Evolutionary conservation across 2,329 filamentous ascomycete species (phyloP), one percentile per base, ranked within the genome.

Genomic region (Penicillium expansum): DNA sequence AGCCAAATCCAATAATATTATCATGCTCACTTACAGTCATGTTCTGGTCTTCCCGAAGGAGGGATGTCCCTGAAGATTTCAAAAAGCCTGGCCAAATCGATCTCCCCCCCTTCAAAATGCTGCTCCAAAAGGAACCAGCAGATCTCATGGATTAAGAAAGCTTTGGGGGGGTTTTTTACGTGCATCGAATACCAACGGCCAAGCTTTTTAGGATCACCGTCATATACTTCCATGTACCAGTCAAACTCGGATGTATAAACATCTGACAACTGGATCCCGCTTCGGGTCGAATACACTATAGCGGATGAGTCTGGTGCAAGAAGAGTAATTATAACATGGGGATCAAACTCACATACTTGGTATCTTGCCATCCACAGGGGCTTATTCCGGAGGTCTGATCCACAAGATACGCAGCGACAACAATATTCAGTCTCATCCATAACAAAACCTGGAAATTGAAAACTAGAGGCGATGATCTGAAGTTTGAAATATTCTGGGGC

Each of bases 21-120:
- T 9, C 6, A 47, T 20, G 11, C 4, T 7, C 44, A 16, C 27
- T 47, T 14, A 33, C 47, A n/a, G 6, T 7, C 14, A 22, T 5
- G 27, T 4, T 24, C 20, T 2, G 6, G 7, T 51, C 35, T 42
- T 48, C 30, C 47, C 22, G 16, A 47, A 41, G 10, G 18, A 41
- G 51, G 33, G 30, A 41, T 45, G 1, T 51, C 33, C 29, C 27
- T 55, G 24, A 42, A 58, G 41, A 58, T 42, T 37, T 52, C 51
- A 27, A 58, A 55, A 43, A 55, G 47, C 16, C 41, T 50, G 44
- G 52, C 48, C 5, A 58, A 35, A 43, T 58, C 43, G 5, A 55
- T 16, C 5, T 58, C 47, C 4, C 43, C 35, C 14, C 48, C 30
- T 51, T 38, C 41, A 16, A 58, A 58, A 13, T 55, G 42, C 37